Evolutionary conservation across 2,329 filamentous ascomycete genomes (phyloP).

Genomic region (Scorias spongiosa): DNA sequence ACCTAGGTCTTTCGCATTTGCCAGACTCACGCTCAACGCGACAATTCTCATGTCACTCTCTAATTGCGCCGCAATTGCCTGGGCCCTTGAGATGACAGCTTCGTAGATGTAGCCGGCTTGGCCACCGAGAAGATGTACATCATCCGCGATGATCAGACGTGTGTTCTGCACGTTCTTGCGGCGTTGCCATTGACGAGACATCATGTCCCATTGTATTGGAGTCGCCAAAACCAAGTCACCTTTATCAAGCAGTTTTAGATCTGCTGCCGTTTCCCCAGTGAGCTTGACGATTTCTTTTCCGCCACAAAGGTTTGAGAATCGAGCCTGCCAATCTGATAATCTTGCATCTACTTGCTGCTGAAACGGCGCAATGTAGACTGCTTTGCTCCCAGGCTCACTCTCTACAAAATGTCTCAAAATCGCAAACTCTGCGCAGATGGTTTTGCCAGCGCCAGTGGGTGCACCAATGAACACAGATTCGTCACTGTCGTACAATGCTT

Average conservation of each 20-base stretch:
- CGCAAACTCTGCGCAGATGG: conserved; percentile 88
- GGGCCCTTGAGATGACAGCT: conserved; percentile 93
- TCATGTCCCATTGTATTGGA: conserved; percentile 84
- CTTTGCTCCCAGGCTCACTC: conserved; percentile 49
- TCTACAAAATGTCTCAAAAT: conserved; percentile 77
- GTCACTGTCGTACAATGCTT: conserved; percentile 76
- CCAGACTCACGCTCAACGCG: conserved; percentile 77
- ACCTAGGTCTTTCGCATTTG: conserved; percentile 84
- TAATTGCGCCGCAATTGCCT: conserved; percentile 81
- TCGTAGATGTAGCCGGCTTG: conserved; percentile 83
- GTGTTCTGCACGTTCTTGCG: conserved; percentile 90
- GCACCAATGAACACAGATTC: conserved; percentile 89
- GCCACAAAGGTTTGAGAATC: conserved; percentile 55
- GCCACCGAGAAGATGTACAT: conserved; percentile 84
- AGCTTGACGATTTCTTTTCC: conserved; percentile 87
- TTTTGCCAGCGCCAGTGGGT: conserved; percentile 92
- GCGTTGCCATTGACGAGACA: conserved; percentile 91
- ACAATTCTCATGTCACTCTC: conserved; percentile 75
- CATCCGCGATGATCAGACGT: conserved; percentile 84
- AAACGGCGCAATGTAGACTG: conserved; percentile 88
- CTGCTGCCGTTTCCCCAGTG: conserved; percentile 79
- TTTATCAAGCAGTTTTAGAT: conserved; percentile 73
- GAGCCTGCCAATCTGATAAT: conserved; percentile 70
- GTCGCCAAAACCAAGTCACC: conserved; percentile 87
- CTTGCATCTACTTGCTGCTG: conserved; percentile 80